Conservation (phyloP, 2,329 filamentous ascomycete genomes). For the Diaporthe ilicicola region DNA sequence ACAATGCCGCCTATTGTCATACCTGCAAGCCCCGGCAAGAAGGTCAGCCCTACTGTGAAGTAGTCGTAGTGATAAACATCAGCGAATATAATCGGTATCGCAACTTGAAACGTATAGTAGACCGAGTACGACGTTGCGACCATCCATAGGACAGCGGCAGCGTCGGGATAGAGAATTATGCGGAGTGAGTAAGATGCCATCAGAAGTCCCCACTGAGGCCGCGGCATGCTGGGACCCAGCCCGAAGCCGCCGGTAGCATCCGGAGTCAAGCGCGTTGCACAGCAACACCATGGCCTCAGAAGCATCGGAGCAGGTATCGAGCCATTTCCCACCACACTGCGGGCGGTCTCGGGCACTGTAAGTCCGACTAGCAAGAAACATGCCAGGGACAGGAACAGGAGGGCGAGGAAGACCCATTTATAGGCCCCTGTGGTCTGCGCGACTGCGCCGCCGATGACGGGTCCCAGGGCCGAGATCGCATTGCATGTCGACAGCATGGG, state of each 20-base stretch:
- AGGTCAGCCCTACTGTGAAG: conserved; percentile 30
- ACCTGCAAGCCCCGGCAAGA: neutral
- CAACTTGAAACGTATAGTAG: conserved; percentile 61
- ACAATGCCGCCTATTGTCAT: conserved; percentile 3
- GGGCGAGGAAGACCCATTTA: conserved; percentile 68
- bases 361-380: conserved; percentile 56
- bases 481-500: conserved; percentile 64
- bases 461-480: conserved; percentile 45
- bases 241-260: conserved; percentile 41
- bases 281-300: too few relatives aligned
- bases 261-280: too few relatives aligned
- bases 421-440: conserved; percentile 51
- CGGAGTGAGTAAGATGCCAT: conserved; percentile 52
- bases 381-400: conserved; percentile 55
- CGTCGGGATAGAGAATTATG: conserved; percentile 62
- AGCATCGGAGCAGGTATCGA: conserved; percentile 39
- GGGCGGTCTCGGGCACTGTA: conserved; percentile 60
- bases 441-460: conserved; percentile 31
- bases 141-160: conserved; percentile 55
- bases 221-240: conserved; percentile 32
- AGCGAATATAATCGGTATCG: conserved; percentile 56
- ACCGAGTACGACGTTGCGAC: conserved; percentile 53
- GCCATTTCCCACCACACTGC: conserved; percentile 64
- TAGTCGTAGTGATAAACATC: conserved; percentile 57
- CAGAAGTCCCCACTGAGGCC: neutral